Conservation (phyloP, 768 basidiomycete genomes). For the Termitomyces sp. region DNA sequence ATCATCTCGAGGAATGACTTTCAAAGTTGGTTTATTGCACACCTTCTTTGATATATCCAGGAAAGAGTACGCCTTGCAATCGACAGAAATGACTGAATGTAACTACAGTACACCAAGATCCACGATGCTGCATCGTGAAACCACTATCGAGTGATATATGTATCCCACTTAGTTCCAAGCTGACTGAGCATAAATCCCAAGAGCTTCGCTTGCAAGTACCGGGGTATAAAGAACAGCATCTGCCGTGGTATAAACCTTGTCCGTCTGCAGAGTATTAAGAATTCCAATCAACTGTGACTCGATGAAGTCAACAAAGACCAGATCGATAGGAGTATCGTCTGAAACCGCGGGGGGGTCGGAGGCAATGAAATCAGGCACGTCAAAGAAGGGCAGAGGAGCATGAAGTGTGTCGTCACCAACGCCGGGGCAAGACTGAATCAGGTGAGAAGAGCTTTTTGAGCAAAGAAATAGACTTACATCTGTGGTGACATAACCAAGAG, state of each 20-base stretch:
- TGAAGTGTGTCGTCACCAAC: constrained; percentile 72
- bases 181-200: constrained; percentile 52
- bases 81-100: neutral
- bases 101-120: neutral
- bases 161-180: constrained; percentile 31
- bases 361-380: constrained; percentile 51
- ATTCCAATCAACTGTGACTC: constrained; percentile 42
- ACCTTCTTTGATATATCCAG: no score
- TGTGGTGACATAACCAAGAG: constrained; percentile 69
- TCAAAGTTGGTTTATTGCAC: no score
- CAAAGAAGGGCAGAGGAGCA: constrained; percentile 50
- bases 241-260: constrained; percentile 40
- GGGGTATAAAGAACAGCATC: constrained; percentile 44
- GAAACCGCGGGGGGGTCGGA: constrained; percentile 48
- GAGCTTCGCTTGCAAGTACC: constrained; percentile 40
- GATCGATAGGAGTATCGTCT: constrained; percentile 51
- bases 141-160: neutral
- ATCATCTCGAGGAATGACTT: no score
- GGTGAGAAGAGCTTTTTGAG: neutral
- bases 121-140: neutral
- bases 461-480: constrained; percentile 2
- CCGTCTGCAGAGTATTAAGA: constrained; percentile 52
- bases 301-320: constrained; percentile 76
- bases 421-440: constrained; percentile 57
- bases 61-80: no score